A percentile compares a stretch with the other conserved stretches of the same genome.
Evolutionary conservation across 164 flowering plant species (phyloP).

Genomic region (Sedum album): DNA sequence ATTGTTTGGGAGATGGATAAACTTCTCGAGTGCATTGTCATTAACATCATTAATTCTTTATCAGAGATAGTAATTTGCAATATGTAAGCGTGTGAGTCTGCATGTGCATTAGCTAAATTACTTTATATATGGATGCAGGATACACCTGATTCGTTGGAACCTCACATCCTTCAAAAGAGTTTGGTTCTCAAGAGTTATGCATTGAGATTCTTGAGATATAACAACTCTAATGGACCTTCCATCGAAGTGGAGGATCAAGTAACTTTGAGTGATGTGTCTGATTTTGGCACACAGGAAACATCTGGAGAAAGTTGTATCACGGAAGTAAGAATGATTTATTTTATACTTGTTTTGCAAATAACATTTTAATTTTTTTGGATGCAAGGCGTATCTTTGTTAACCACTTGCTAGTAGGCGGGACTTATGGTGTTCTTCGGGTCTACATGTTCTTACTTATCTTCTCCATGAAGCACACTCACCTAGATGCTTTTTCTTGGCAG

Average conservation of each 20-base stretch:
- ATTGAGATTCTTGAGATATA: conserved; percentile 57
- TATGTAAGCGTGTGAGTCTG: not conserved
- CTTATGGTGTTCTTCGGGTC: not conserved
- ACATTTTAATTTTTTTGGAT: not conserved
- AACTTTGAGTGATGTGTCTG: conserved; percentile 53
- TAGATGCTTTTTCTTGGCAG: conserved; percentile 26
- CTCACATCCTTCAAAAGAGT: conserved; percentile 18
- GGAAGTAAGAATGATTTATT: not conserved
- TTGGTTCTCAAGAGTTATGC: conserved; percentile 45
- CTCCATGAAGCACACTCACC: not conserved
- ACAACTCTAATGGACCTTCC: conserved; percentile 22
- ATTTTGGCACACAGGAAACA: conserved; percentile 32
- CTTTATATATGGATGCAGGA: not conserved
- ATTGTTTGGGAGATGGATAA: too few species aligned
- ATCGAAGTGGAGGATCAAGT: conserved; percentile 51
- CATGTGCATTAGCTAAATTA: not conserved
- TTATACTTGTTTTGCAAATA: not conserved
- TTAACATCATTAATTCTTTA: not conserved
- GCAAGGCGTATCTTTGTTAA: not conserved
- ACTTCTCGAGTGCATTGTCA: not conserved
- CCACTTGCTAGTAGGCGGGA: not conserved
- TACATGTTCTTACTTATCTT: not conserved
- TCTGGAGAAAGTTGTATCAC: not conserved
- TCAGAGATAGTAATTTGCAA: not conserved
- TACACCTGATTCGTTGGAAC: conserved; percentile 12